Percentiles rank a stretch among this genome's conserved stretches.
These are phyloP conservation scores for Sordariomycetes sp. DNA, from an alignment of 2,329 filamentous ascomycete genomes.

Conservation along the genomic window DNA sequence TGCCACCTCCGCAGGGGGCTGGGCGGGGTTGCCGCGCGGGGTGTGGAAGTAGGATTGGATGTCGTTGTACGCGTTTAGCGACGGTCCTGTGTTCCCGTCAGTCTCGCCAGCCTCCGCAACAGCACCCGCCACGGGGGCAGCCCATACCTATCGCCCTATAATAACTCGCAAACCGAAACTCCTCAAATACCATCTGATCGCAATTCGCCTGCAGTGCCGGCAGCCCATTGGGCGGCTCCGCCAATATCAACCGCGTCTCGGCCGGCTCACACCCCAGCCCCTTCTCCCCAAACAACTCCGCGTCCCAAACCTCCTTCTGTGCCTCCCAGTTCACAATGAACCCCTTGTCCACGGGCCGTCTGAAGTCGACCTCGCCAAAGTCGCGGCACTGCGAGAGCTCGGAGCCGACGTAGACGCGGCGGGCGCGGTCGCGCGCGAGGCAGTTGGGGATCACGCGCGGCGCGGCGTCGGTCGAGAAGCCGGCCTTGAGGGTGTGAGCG, in stretches of 20 bases:
- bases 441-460: constrained; percentile 77
- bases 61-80: constrained; percentile 74
- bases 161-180: constrained; percentile 86
- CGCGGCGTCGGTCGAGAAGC: constrained; percentile 39
- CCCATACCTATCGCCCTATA: constrained; percentile 56
- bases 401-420: constrained; percentile 65
- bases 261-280: constrained; percentile 57
- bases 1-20: constrained; percentile 60
- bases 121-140: neutral
- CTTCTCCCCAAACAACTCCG: constrained; percentile 58
- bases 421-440: constrained; percentile 70
- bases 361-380: constrained; percentile 78
- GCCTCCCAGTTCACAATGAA: constrained; percentile 96
- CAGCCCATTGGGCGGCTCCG: constrained; percentile 75
- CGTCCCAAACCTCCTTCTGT: constrained; percentile 91
- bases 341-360: constrained; percentile 84
- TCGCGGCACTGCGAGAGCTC: constrained; percentile 71
- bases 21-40: constrained; percentile 28
- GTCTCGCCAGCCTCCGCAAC: neutral
- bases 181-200: constrained; percentile 95
- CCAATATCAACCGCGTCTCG: constrained; percentile 72
- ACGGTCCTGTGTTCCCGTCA: constrained; percentile 39
- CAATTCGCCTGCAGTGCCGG: constrained; percentile 75
- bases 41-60: constrained; percentile 56
- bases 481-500: constrained; percentile 81